Conservation (phyloP, 371 early-diverging fungal species). For the Smittium culicis region DNA sequence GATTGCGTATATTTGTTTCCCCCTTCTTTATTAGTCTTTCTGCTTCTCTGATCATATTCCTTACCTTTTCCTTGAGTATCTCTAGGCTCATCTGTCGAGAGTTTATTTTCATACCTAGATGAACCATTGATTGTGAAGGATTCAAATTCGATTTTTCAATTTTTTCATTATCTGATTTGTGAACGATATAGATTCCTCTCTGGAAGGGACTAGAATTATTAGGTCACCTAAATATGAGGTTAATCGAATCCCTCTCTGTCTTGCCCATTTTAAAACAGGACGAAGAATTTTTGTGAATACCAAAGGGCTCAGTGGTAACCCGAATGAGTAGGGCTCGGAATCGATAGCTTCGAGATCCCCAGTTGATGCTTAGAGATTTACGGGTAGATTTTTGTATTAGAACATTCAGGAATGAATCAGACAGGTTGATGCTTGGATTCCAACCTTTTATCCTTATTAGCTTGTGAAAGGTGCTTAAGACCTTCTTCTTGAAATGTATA, state of each 20-base stretch:
- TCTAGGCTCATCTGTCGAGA: constrained; percentile 10
- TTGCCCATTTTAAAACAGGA: constrained; percentile 24
- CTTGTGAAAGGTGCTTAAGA: constrained; percentile 21
- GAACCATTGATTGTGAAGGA: constrained; percentile 26
- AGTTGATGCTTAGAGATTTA: constrained; percentile 32
- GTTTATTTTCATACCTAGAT: constrained; percentile 29
- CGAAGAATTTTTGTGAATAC: constrained; percentile 33
- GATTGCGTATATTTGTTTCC: background rate
- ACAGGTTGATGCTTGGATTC: constrained; percentile 23
- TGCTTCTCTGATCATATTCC: background rate
- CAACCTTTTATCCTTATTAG: constrained; percentile 20
- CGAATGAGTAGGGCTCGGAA: constrained; percentile 33
- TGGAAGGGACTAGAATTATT: constrained; percentile 15
- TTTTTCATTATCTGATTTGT: constrained; percentile 19
- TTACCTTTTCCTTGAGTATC: background rate
- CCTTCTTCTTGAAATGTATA: constrained; percentile 17
- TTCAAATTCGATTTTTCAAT: constrained; percentile 19
- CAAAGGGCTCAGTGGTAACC: constrained; percentile 31
- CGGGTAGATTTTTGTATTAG: constrained; percentile 22
- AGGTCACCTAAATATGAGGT: constrained; percentile 30
- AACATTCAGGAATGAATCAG: constrained; percentile 29
- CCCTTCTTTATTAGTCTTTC: background rate
- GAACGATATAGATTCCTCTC: constrained; percentile 2
- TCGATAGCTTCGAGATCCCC: constrained; percentile 33
- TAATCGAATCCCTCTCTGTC: constrained; percentile 23